A percentile compares a stretch with the other conserved stretches of the same genome.
Evolutionary conservation across 202 grass and related monocot genomes (phyloP).

Genomic region (Hordeum pubiflorum): DNA sequence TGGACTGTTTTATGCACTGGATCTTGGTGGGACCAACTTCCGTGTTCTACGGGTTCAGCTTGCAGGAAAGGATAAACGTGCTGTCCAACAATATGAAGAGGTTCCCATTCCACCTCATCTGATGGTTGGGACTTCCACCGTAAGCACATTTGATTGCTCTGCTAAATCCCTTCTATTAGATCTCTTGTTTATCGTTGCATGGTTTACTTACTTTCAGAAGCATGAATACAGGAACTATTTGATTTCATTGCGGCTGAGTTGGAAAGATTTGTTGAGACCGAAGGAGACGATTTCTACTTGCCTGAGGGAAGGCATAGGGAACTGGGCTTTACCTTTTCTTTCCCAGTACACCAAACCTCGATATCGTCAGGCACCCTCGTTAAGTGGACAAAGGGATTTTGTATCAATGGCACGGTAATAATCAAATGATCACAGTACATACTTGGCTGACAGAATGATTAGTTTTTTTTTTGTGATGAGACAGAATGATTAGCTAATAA

Average conservation of each 20-base stretch:
- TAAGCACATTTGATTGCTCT: constrained; percentile 28
- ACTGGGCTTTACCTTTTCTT: constrained; percentile 97
- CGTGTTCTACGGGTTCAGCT: constrained; percentile 81
- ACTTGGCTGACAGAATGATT: background rate
- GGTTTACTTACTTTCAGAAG: constrained; percentile 16
- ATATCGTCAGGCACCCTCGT: constrained; percentile 84
- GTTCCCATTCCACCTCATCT: constrained; percentile 83
- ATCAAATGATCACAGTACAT: background rate
- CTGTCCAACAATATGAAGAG: constrained; percentile 64
- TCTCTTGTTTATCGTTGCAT: background rate
- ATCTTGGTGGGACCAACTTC: constrained; percentile 98
- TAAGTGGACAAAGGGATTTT: constrained; percentile 98
- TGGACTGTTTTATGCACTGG: constrained; percentile 89
- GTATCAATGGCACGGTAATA: constrained; percentile 77
- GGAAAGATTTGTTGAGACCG: constrained; percentile 70
- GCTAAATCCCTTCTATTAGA: constrained; percentile 20
- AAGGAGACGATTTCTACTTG: constrained; percentile 75
- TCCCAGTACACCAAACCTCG: constrained; percentile 86
- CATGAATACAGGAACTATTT: constrained; percentile 67
- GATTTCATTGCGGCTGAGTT: constrained; percentile 85
- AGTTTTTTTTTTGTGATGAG: too few species aligned
- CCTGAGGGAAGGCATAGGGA: constrained; percentile 74
- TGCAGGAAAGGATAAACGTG: constrained; percentile 54
- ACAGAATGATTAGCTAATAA: background rate
- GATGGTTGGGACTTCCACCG: constrained; percentile 82